These are phyloP conservation scores for Fusarium dlaminii DNA, from an alignment of 2,329 filamentous ascomycete genomes.

Conservation along the genomic window DNA sequence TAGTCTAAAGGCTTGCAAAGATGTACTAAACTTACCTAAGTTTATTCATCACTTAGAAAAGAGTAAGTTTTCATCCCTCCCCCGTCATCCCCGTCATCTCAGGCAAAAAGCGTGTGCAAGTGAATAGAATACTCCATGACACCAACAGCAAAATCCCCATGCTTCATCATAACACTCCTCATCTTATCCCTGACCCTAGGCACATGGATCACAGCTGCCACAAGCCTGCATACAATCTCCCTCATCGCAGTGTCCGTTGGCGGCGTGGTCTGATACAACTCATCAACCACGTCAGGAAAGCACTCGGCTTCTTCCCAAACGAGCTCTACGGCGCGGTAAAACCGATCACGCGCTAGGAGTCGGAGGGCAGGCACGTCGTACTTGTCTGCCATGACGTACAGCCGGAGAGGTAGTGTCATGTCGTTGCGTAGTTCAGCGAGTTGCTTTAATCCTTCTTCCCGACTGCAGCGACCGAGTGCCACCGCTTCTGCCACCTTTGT, in stretches of 20 bases:
- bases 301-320: slow-evolving; percentile 5
- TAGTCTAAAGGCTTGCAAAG: neutral
- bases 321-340: slow-evolving; percentile 37
- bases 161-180: slow-evolving; percentile 6
- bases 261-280: slow-evolving; percentile 14
- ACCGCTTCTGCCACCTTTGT: neutral
- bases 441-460: neutral
- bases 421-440: neutral
- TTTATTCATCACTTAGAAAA: neutral
- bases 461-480: neutral
- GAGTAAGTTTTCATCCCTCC: neutral
- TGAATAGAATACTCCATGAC: slow-evolving; percentile 22
- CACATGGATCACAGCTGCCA: neutral
- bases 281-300: slow-evolving; percentile 15
- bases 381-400: slow-evolving; percentile 51
- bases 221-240: slow-evolving; percentile 25
- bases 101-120: neutral
- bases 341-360: slow-evolving; percentile 44
- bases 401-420: slow-evolving; percentile 33
- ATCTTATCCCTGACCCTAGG: neutral
- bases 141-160: slow-evolving; percentile 19
- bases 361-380: slow-evolving; percentile 47
- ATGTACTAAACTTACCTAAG: neutral
- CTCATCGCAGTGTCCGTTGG: slow-evolving; percentile 3
- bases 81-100: no score